A percentile compares a stretch with the other conserved stretches of the same genome.
Evolutionary conservation across 495 filamentous ascomycete species (phyloP).

Genomic region (Penicillium crystallinum): DNA sequence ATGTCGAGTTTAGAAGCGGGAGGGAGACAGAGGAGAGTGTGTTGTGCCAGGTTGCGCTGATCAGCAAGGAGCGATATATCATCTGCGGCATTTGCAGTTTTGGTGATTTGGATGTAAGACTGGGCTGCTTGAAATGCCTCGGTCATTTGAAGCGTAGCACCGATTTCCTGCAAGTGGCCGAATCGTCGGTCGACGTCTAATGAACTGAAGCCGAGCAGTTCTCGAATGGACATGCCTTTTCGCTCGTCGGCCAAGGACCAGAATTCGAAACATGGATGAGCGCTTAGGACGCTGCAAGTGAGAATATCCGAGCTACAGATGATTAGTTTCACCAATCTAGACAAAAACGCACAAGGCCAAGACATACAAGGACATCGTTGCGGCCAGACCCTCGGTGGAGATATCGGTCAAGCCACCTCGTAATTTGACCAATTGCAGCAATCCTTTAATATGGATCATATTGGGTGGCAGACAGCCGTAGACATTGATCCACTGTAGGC

Average conservation of each 20-base stretch:
- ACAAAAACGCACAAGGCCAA: background rate
- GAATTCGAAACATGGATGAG: slow-evolving; percentile 31
- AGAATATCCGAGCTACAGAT: slow-evolving; percentile 33
- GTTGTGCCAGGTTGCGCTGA: slow-evolving; percentile 35
- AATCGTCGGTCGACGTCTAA: slow-evolving; percentile 23
- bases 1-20: slow-evolving; percentile 16
- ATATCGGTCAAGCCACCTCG: slow-evolving; percentile 35
- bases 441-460: slow-evolving; percentile 32
- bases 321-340: slow-evolving; percentile 3
- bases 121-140: slow-evolving; percentile 29
- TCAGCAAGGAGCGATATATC: slow-evolving; percentile 31
- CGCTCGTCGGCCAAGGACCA: slow-evolving; percentile 25
- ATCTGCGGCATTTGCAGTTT: slow-evolving; percentile 6
- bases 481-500: slow-evolving; percentile 40
- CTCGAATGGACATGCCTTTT: slow-evolving; percentile 17
- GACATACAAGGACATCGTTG: slow-evolving; percentile 36
- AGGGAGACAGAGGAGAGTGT: slow-evolving; percentile 28
- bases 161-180: slow-evolving; percentile 24
- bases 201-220: slow-evolving; percentile 24
- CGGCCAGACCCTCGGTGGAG: slow-evolving; percentile 24
- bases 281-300: slow-evolving; percentile 24
- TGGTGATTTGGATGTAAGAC: slow-evolving; percentile 26
- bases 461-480: slow-evolving; percentile 37
- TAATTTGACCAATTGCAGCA: slow-evolving; percentile 32
- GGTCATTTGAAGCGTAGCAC: slow-evolving; percentile 27